These are phyloP conservation scores for Knoxdaviesia capensis DNA, from an alignment of 2,329 filamentous ascomycete genomes.

Conservation along the genomic window DNA sequence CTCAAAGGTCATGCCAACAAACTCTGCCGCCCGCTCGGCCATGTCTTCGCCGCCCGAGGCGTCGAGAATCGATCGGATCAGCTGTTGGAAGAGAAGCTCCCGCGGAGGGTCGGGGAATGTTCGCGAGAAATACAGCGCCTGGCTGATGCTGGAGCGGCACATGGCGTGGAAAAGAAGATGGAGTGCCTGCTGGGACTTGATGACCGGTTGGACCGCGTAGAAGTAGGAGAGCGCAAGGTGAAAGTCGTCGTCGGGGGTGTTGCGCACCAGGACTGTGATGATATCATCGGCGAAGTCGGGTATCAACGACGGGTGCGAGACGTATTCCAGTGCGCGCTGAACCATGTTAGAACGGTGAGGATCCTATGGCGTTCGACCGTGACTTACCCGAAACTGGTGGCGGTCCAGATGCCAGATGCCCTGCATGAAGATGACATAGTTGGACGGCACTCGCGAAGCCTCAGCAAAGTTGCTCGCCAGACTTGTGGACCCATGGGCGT, in stretches of 20 bases:
- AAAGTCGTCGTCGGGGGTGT: conserved; percentile 42
- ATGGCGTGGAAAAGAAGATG: conserved; percentile 51
- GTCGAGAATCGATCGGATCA: conserved; percentile 39
- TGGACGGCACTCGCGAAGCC: conserved; percentile 46
- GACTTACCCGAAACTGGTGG: conserved; percentile 39
- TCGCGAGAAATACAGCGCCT: conserved; percentile 56
- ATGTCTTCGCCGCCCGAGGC: conserved; percentile 15
- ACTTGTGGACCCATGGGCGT: conserved; percentile 26
- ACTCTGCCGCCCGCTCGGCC: conserved; percentile 41
- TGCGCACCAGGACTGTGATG: conserved; percentile 44
- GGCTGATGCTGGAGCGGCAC: conserved; percentile 43
- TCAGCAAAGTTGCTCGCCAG: conserved; percentile 36
- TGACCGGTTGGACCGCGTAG: conserved; percentile 50
- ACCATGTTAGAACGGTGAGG: background rate
- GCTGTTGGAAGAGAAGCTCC: conserved; percentile 42
- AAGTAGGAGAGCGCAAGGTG: conserved; percentile 59
- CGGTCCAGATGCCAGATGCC: conserved; percentile 68
- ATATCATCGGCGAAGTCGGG: conserved; percentile 75
- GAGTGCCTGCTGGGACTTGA: conserved; percentile 42
- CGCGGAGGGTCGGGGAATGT: conserved; percentile 40
- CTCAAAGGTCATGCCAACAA: conserved; percentile 55
- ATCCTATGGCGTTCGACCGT: no score
- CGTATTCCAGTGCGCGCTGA: conserved; percentile 48
- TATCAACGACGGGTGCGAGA: conserved; percentile 61
- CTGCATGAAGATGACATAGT: conserved; percentile 63